phyloP scores from a whole-genome alignment of 1,139 yeast genomes.

The Candida sp. region DNA sequence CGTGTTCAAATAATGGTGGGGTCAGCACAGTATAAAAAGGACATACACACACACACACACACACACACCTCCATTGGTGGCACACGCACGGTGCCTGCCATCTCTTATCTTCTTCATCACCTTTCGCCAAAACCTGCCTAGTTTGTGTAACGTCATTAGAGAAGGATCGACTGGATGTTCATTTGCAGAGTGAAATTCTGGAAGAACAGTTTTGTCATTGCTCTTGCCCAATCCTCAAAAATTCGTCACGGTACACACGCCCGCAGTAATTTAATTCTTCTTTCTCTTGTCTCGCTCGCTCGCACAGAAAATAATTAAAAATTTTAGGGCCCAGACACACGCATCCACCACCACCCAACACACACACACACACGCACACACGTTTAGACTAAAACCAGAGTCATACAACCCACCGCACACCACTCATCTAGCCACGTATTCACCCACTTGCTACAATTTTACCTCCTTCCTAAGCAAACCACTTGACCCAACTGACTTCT shows the following conservation, averaged over 20 bases:
- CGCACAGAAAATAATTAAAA: not conserved
- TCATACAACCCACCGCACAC: not conserved
- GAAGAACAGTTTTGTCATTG: not conserved
- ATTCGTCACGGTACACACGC: not conserved
- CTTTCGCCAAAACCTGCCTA: no score
- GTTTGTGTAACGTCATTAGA: no score
- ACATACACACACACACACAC: no score
- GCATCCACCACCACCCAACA: not conserved
- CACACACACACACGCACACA: no score
- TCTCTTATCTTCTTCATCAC: no score
- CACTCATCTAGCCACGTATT: no score
- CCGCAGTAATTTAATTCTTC: not conserved
- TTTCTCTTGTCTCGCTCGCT: not conserved
- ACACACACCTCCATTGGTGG: no score
- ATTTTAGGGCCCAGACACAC: not conserved
- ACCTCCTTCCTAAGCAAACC: not conserved
- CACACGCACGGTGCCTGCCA: no score
- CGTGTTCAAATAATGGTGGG: no score
- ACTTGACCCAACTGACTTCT: not conserved
- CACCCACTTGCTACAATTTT: not conserved
- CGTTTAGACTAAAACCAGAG: not conserved
- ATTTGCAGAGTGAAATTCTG: not conserved
- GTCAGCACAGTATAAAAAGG: no score
- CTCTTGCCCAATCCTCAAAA: not conserved
- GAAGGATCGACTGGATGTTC: no score